A percentile compares a stretch with the other conserved stretches of the same genome.
Evolutionary conservation across 2,329 filamentous ascomycete species (phyloP).

Genomic region (Microdochium nivale): DNA sequence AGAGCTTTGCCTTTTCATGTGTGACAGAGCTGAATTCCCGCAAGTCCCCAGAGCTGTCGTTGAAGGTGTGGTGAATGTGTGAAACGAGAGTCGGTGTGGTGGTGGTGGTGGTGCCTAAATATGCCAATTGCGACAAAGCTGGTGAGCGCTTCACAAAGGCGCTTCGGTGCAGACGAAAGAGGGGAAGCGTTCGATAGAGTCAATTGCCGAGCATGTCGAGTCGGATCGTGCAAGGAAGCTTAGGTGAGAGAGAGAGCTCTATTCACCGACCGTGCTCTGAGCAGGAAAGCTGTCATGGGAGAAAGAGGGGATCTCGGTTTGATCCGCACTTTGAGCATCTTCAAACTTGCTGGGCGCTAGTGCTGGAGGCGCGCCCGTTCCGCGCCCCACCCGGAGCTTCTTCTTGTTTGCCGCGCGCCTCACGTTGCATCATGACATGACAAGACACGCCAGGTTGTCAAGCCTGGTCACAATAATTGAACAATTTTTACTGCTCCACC

Average conservation of each 20-base stretch:
- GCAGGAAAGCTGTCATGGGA: not conserved
- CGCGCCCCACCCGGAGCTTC: not conserved
- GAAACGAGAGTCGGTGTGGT: not conserved
- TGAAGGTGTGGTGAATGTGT: too few species aligned
- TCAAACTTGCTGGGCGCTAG: not conserved
- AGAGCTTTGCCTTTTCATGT: too few species aligned
- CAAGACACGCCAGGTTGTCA: too few species aligned
- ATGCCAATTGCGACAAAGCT: not conserved
- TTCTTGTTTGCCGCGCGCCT: not conserved
- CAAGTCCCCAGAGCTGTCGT: too few species aligned
- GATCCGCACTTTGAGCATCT: not conserved
- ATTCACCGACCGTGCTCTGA: not conserved
- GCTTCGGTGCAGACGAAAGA: not conserved
- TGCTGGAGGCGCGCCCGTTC: not conserved
- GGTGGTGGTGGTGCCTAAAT: not conserved
- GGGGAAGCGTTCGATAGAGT: not conserved
- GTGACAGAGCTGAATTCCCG: too few species aligned
- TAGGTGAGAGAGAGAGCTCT: not conserved
- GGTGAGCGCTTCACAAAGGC: conserved; percentile 4
- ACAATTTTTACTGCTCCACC: too few species aligned
- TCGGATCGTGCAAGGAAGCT: not conserved
- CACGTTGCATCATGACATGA: too few species aligned
- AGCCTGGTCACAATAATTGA: too few species aligned
- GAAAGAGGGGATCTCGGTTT: not conserved
- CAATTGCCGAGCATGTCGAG: not conserved